phyloP scores from a whole-genome alignment of 1,139 yeast species.

The Yamadazyma mexicana region DNA sequence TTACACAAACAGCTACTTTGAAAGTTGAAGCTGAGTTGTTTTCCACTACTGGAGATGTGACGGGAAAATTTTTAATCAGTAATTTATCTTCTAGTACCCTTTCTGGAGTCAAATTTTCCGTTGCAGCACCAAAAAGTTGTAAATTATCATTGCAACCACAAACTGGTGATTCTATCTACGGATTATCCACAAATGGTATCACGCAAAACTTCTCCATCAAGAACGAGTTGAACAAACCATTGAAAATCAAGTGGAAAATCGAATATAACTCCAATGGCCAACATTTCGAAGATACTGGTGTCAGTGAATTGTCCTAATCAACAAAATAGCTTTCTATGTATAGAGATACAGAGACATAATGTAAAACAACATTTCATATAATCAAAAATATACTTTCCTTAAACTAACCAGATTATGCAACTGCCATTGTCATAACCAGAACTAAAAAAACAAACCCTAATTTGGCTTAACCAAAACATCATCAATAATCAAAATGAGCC shows the following conservation, averaged over 20 bases:
- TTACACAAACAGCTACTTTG: conserved; percentile 50
- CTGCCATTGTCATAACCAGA: background rate
- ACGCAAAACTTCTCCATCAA: conserved; percentile 62
- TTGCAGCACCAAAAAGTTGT: conserved; percentile 82
- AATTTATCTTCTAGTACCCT: conserved; percentile 35
- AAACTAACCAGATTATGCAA: no score
- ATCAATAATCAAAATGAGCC: conserved; percentile 54
- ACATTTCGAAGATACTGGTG: conserved; percentile 57
- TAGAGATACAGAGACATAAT: background rate
- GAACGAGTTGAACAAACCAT: conserved; percentile 45
- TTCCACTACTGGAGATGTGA: conserved; percentile 25
- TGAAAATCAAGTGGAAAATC: conserved; percentile 83
- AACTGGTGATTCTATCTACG: conserved; percentile 54
- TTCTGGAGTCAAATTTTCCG: conserved; percentile 57
- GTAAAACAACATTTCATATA: background rate
- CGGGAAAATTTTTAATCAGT: conserved; percentile 46
- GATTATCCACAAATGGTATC: conserved; percentile 54
- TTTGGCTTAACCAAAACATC: conserved; percentile 31
- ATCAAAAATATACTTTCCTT: background rate
- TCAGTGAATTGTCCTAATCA: conserved; percentile 28
- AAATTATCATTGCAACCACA: conserved; percentile 70
- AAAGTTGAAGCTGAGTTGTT: conserved; percentile 48
- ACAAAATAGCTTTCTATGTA: background rate
- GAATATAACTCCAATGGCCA: conserved; percentile 53
- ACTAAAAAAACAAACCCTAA: background rate